Conservation (phyloP, 176 grass and related monocot species). For the Puccinellia tenuiflora region DNA sequence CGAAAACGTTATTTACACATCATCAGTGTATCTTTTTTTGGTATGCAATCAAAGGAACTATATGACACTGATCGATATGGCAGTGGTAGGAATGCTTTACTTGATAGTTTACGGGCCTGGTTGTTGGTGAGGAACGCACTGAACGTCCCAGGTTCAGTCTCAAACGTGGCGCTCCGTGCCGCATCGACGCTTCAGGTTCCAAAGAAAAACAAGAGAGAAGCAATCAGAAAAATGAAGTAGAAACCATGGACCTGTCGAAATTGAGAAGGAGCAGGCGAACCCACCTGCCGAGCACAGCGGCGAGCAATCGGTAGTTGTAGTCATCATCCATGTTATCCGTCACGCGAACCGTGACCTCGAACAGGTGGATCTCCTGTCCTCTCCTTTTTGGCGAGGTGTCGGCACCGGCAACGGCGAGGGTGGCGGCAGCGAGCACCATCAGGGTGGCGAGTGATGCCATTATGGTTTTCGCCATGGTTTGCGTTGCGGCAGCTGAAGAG, state of each 20-base stretch:
- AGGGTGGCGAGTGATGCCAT: not conserved
- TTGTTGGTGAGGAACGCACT: conserved; percentile 45
- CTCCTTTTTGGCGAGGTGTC: not conserved
- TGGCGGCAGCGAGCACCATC: not conserved
- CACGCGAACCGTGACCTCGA: conserved; percentile 26
- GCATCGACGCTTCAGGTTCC: conserved; percentile 15
- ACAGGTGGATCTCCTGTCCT: conserved; percentile 28
- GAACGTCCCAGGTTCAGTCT: conserved; percentile 17
- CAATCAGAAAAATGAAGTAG: not conserved
- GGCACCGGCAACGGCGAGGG: not conserved
- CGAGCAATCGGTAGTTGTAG: conserved; percentile 36
- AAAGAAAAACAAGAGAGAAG: not conserved
- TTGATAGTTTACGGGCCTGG: conserved; percentile 29
- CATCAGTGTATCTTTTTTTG: not conserved
- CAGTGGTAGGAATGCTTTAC: not conserved
- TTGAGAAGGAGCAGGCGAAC: not conserved
- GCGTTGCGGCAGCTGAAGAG: not conserved
- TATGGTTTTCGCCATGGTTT: conserved; percentile 15
- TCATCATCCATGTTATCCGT: not conserved
- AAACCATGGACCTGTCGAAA: not conserved
- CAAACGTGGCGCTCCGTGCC: conserved; percentile 30
- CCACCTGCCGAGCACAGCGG: conserved; percentile 31
- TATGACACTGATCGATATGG: not conserved
- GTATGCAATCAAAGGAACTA: not conserved
- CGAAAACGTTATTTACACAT: not conserved